Percentiles rank a stretch among this genome's conserved stretches.
These are phyloP conservation scores for Rhizopogon rudus DNA, from an alignment of 768 basidiomycete species.

Conservation along the genomic window DNA sequence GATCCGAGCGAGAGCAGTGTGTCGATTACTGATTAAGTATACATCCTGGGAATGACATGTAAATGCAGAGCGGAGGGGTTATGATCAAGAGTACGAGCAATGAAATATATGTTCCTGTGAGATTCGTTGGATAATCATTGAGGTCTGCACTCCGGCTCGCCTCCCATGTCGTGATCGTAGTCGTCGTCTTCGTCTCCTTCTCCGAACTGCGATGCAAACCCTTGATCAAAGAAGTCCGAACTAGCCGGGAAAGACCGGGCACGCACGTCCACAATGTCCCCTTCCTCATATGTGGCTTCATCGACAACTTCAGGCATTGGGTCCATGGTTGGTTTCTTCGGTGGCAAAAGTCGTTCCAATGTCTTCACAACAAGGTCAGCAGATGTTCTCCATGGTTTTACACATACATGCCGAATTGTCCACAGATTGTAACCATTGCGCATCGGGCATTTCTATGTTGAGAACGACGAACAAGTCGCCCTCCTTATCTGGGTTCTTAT, in stretches of 20 bases:
- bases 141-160: slow-evolving; percentile 56
- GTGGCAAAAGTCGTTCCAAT: slow-evolving; percentile 63
- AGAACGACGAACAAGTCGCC: slow-evolving; percentile 83
- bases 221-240: slow-evolving; percentile 73
- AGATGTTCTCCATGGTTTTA: background rate
- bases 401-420: slow-evolving; percentile 48
- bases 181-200: slow-evolving; percentile 63
- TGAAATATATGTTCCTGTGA: slow-evolving; percentile 8
- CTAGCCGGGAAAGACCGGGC: slow-evolving; percentile 69
- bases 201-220: slow-evolving; percentile 65
- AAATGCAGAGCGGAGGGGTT: slow-evolving; percentile 16
- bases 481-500: slow-evolving; percentile 58
- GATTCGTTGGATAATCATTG: slow-evolving; percentile 34
- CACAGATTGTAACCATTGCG: slow-evolving; percentile 66
- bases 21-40: slow-evolving; percentile 21
- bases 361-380: slow-evolving; percentile 36
- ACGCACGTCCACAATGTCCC: slow-evolving; percentile 82
- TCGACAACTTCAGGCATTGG: slow-evolving; percentile 70
- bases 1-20: slow-evolving; percentile 2
- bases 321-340: slow-evolving; percentile 69
- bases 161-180: slow-evolving; percentile 32
- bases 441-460: slow-evolving; percentile 84
- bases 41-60: slow-evolving; percentile 18
- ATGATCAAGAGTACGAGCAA: slow-evolving; percentile 10
- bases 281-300: slow-evolving; percentile 67